Conservation (phyloP, 768 basidiomycete genomes). For the Leccinum longicurvipes region DNA sequence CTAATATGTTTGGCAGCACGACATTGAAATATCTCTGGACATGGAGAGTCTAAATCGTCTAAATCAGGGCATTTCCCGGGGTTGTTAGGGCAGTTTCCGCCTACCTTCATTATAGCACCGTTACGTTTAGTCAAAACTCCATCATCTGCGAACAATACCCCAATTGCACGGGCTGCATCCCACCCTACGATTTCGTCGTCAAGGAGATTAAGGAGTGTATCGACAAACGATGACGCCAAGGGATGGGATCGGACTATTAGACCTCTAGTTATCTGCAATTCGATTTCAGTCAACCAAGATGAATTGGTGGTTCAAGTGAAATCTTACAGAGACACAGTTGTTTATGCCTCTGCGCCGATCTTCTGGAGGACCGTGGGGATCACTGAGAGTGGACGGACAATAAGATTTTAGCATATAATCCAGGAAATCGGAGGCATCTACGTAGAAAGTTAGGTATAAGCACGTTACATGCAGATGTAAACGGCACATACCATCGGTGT, state of each 20-base stretch:
- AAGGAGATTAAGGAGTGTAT: constrained; percentile 68
- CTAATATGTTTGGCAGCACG: constrained; percentile 72
- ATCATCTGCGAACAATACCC: constrained; percentile 61
- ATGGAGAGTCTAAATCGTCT: constrained; percentile 54
- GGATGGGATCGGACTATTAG: constrained; percentile 74
- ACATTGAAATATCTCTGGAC: constrained; percentile 71
- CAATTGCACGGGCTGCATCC: constrained; percentile 75
- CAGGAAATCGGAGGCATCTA: constrained; percentile 50
- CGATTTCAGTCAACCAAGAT: constrained; percentile 1
- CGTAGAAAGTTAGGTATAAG: neutral
- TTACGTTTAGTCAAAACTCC: constrained; percentile 71
- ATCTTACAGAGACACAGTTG: constrained; percentile 68
- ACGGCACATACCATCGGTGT: constrained; percentile 52
- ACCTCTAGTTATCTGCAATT: constrained; percentile 66
- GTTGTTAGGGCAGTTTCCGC: constrained; percentile 9
- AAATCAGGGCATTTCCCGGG: neutral
- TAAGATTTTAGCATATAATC: constrained; percentile 41
- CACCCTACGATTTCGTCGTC: constrained; percentile 60
- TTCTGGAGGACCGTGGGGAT: constrained; percentile 28
- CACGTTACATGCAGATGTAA: neutral
- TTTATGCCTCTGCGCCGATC: constrained; percentile 50
- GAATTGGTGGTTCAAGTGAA: neutral
- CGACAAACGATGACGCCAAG: constrained; percentile 50
- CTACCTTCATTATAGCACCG: constrained; percentile 73
- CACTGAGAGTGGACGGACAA: constrained; percentile 47